These are phyloP conservation scores for Rhodotorula sp. DNA, from an alignment of 1,284 basidiomycete species.

Conservation along the genomic window DNA sequence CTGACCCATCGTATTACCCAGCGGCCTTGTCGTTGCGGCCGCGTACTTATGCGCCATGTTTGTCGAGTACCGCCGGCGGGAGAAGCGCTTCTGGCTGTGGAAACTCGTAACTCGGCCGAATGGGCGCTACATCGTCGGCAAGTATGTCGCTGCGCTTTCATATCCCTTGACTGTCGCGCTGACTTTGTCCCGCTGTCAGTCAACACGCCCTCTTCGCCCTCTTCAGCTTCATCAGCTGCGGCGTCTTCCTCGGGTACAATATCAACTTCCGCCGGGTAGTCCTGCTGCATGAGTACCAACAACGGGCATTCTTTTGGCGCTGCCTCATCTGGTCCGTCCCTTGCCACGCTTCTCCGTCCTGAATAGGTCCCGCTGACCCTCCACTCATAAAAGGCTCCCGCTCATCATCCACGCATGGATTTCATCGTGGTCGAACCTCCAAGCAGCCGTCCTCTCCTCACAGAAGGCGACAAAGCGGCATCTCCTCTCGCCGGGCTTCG, in stretches of 20 bases:
- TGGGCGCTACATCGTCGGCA: conserved; percentile 27
- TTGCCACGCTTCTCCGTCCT: too few species aligned
- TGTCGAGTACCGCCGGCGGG: conserved; percentile 16
- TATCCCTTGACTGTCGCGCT: neutral
- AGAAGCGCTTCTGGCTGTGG: conserved; percentile 21
- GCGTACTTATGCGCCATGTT: conserved; percentile 7
- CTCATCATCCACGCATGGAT: conserved; percentile 23
- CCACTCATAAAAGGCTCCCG: neutral
- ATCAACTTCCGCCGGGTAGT: conserved; percentile 10
- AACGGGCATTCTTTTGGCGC: conserved; percentile 19
- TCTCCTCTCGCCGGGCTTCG: conserved; percentile 16
- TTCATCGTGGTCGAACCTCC: conserved; percentile 17
- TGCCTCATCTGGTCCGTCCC: conserved; percentile 10
- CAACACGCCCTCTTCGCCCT: conserved; percentile 28
- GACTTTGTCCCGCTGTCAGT: neutral
- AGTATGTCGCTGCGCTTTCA: conserved; percentile 1
- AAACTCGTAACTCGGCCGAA: conserved; percentile 13
- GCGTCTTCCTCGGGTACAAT: conserved; percentile 16
- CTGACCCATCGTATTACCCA: neutral
- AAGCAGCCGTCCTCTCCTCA: conserved; percentile 16
- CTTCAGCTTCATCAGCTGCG: conserved; percentile 13
- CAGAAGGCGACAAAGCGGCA: conserved; percentile 18
- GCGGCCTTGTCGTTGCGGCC: conserved; percentile 6
- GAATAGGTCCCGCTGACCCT: neutral
- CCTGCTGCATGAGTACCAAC: neutral